Evolutionary conservation across 176 grass and related monocot genomes (phyloP), one percentile per base, ranked within the genome.

Genomic region (Eremochloa ophiuroides): DNA sequence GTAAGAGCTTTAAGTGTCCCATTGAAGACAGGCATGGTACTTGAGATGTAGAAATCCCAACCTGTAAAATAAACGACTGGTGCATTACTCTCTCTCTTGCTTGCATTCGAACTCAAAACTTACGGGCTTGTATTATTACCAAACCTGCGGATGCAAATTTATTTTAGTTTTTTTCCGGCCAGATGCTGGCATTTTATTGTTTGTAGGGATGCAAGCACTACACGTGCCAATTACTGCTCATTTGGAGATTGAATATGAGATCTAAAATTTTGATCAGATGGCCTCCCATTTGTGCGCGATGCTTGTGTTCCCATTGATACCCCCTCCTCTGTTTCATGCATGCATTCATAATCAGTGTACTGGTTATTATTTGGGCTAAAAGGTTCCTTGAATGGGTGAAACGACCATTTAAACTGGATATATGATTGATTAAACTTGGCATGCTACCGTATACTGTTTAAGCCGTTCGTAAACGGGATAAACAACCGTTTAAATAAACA

Each of bases 21-120:
- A 23, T 27, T 33, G 35, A 77, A 55, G 55, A 64, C 42, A 51
- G 66, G n/a, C 29, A 20, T 29, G 75, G 59, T 35, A 58, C 55
- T 59, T 66, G 73, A 73, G 39, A 77, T 82, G 65, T 60, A 82
- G 83, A 82, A 80, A 58, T 53, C 58, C 5, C 33, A 77, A 82
- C 65, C 72, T 82, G 87, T 85, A 89, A 71, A 85, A 89, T 85
- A 89, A 81, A 72, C 5, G 2, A 66, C 44, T 31, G 48, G 22
- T 76, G 46, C 72, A 58, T 66, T 71, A 48, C 17, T 28, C 55
- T 0, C 38, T 43, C 16, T 55, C 31, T 70, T 18, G 65, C 28
- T 48, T 81, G 82, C 33, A 10, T 80, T 75, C 47, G 15, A 50
- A 53, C 48, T 33, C 15, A 10, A 7, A 62, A 35, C 35, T 46